A percentile compares a stretch with the other conserved stretches of the same genome.
Conservation (phyloP, 306 rosid species). For the Cicer cuneatum region DNA sequence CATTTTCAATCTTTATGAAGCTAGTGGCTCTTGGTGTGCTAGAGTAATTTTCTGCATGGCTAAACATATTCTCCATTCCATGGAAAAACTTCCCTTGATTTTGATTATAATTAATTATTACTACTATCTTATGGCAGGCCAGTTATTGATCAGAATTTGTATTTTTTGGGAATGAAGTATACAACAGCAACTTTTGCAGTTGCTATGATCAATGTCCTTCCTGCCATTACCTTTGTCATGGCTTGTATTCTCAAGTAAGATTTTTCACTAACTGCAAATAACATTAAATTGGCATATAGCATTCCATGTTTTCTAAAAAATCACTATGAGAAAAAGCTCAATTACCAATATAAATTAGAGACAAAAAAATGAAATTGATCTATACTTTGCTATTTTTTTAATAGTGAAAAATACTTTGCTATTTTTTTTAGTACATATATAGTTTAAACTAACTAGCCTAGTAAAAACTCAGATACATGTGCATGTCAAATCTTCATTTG, state of each 20-base stretch:
- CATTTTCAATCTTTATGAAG: slow-evolving; percentile 71
- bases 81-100: neutral
- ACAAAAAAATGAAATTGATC: neutral
- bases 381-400: neutral
- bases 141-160: slow-evolving; percentile 87
- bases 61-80: slow-evolving; percentile 8
- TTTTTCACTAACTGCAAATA: neutral
- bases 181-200: slow-evolving; percentile 98
- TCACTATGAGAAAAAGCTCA: neutral
- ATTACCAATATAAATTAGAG: neutral
- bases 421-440: neutral
- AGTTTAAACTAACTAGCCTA: no score
- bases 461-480: no score
- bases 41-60: slow-evolving; percentile 63
- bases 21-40: slow-evolving; percentile 67
- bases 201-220: slow-evolving; percentile 84
- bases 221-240: slow-evolving; percentile 87
- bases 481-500: no score
- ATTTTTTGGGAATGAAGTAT: slow-evolving; percentile 86
- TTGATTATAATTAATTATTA: neutral
- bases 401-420: neutral
- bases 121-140: slow-evolving; percentile 63
- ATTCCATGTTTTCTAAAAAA: neutral
- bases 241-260: slow-evolving; percentile 77
- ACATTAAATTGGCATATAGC: neutral